A percentile compares a stretch with the other conserved stretches of the same genome.
phyloP scores from a whole-genome alignment of 2,329 filamentous ascomycete genomes.

The Paraconiothyrium sp. region DNA sequence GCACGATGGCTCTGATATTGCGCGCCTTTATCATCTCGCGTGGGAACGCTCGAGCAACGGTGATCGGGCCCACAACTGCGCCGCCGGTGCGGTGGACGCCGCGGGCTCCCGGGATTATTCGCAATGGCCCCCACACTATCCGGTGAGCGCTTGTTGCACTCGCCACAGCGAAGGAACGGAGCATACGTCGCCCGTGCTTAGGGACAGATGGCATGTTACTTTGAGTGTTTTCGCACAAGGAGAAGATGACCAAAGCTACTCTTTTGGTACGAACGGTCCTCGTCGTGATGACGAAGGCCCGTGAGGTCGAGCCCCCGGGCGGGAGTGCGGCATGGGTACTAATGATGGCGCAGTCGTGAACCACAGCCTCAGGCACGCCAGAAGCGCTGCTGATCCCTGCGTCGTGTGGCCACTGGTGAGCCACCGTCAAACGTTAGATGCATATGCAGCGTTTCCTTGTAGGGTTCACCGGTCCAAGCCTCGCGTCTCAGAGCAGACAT shows the following conservation, averaged over 20 bases:
- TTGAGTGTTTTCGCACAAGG: background rate
- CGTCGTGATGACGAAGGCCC: background rate
- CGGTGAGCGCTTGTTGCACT: constrained; percentile 24
- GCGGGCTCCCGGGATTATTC: background rate
- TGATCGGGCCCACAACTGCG: constrained; percentile 9
- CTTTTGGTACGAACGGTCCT: no score
- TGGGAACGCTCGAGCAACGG: constrained; percentile 10
- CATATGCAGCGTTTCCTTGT: constrained; percentile 20
- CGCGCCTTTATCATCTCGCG: constrained; percentile 16
- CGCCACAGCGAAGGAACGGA: constrained; percentile 18
- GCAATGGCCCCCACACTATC: constrained; percentile 22
- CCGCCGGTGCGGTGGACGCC: constrained; percentile 8
- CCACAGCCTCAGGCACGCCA: constrained; percentile 19
- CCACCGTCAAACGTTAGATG: constrained; percentile 5
- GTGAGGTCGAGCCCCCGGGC: background rate
- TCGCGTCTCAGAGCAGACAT: constrained; percentile 18
- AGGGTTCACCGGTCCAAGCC: constrained; percentile 24
- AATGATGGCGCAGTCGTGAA: constrained; percentile 14
- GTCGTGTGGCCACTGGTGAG: constrained; percentile 10
- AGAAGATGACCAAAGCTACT: background rate
- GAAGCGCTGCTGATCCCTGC: constrained; percentile 12
- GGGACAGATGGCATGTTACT: constrained; percentile 2
- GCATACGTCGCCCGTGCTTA: constrained; percentile 13
- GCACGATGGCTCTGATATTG: constrained; percentile 7
- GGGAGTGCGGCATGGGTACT: background rate